phyloP scores from a whole-genome alignment of 73 alveolate species.

The Paramecium sexaurelia region DNA sequence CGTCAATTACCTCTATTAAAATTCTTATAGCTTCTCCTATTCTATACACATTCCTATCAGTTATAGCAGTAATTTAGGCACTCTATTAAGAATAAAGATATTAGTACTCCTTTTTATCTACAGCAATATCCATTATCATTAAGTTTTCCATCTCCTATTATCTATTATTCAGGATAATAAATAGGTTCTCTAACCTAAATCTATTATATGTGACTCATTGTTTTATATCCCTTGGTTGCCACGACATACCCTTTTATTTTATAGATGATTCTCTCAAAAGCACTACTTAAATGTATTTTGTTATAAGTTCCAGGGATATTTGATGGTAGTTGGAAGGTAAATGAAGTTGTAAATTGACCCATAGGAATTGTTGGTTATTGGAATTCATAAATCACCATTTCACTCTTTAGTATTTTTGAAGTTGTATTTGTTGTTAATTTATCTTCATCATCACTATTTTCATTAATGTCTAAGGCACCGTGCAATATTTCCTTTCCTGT shows the following conservation, averaged over 20 bases:
- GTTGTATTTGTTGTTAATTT: neutral
- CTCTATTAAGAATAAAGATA: neutral
- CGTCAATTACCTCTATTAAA: neutral
- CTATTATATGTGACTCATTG: neutral
- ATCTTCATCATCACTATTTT: conserved; percentile 3
- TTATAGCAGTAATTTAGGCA: neutral
- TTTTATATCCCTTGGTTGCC: neutral
- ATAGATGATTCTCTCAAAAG: conserved; percentile 3
- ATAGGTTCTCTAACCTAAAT: neutral
- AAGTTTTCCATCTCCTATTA: conserved; percentile 19
- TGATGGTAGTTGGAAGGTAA: neutral
- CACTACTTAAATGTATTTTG: neutral
- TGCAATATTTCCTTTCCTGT: conserved; percentile 6
- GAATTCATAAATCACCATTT: conserved; percentile 6
- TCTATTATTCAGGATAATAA: neutral
- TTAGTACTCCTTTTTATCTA: neutral
- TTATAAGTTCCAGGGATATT: neutral
- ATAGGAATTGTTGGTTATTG: conserved; percentile 13
- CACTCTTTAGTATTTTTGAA: neutral
- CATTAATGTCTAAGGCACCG: neutral
- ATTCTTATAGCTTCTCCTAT: conserved; percentile 1
- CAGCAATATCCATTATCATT: neutral
- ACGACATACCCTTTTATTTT: neutral
- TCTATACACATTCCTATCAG: conserved; percentile 11
- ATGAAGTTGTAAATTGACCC: neutral